phyloP scores from a whole-genome alignment of 78 protist species.

The Reticulomyxa filosa region DNA sequence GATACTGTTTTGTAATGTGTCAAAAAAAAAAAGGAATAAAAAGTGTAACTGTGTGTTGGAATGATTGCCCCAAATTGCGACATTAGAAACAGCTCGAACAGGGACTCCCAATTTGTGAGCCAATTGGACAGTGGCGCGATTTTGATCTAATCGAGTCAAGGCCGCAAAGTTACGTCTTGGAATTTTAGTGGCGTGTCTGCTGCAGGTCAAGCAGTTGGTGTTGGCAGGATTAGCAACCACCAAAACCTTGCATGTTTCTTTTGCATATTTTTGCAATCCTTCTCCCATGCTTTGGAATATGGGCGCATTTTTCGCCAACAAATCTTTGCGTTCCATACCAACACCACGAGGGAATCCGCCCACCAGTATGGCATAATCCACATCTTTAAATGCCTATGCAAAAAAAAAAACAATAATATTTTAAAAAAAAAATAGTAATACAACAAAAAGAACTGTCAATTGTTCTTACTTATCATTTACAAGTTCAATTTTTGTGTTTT shows the following conservation, averaged over 20 bases:
- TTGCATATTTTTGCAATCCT: constrained; percentile 24
- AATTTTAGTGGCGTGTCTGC: constrained; percentile 31
- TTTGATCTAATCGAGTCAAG: constrained; percentile 36
- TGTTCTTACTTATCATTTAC: no score
- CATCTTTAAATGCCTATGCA: no score
- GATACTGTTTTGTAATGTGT: no score
- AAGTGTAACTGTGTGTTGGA: background rate
- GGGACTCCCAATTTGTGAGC: background rate
- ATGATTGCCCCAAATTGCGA: background rate
- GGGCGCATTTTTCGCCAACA: constrained; percentile 40
- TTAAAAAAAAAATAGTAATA: no score
- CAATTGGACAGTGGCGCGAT: constrained; percentile 1
- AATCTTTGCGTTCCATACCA: constrained; percentile 45
- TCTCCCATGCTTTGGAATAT: constrained; percentile 70
- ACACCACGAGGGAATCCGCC: background rate
- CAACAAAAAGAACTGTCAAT: no score
- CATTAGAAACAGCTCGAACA: background rate
- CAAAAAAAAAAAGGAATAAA: no score
- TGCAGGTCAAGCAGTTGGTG: constrained; percentile 60
- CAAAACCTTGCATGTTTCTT: constrained; percentile 13
- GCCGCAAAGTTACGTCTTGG: constrained; percentile 57
- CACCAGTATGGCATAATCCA: background rate
- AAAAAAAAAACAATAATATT: no score
- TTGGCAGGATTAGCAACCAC: constrained; percentile 92
- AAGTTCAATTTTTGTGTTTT: no score